These are phyloP conservation scores for Borovskyia barvae DNA, from an alignment of 208 protist species.

Conservation along the genomic window DNA sequence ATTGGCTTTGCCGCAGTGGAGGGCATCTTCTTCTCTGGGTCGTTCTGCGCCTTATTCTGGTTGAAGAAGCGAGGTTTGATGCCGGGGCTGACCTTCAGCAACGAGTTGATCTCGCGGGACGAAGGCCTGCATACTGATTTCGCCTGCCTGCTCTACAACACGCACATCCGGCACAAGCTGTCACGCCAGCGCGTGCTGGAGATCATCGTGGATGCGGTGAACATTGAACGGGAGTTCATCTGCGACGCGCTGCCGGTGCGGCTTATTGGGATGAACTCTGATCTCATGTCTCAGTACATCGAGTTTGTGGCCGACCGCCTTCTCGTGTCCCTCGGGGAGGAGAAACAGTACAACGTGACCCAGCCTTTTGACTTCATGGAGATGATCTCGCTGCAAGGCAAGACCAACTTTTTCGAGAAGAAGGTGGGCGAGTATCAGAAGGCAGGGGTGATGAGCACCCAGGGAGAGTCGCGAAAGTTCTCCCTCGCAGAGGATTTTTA, in stretches of 20 bases:
- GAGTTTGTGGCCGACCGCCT: conserved; percentile 99
- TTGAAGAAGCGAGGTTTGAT: conserved; percentile 99
- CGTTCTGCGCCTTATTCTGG: conserved; percentile 99
- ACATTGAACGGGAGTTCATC: conserved; percentile 97
- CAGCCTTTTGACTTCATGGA: conserved; percentile 99
- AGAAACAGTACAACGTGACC: conserved; percentile 93
- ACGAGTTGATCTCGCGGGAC: conserved; percentile 98
- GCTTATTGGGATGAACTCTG: conserved; percentile 99
- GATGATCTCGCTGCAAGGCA: conserved; percentile 97
- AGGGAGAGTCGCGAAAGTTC: conserved; percentile 77
- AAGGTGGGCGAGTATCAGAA: conserved; percentile 99
- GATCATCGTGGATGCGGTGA: conserved; percentile 95
- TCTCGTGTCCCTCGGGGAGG: conserved; percentile 91
- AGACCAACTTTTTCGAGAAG: conserved; percentile 99
- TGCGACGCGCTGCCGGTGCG: conserved; percentile 95
- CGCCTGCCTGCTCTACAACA: conserved; percentile 96
- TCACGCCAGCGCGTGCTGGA: conserved; percentile 56
- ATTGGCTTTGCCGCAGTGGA: conserved; percentile 98
- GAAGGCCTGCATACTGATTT: conserved; percentile 99
- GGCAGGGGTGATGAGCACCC: conserved; percentile 92
- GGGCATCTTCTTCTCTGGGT: conserved; percentile 99
- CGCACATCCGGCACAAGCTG: conserved; percentile 93
- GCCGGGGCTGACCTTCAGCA: conserved; percentile 98
- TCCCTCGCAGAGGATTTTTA: conserved; percentile 92
- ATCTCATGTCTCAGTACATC: conserved; percentile 99